phyloP scores from a whole-genome alignment of 2,329 filamentous ascomycete genomes.

The Neonectria ditissima region DNA sequence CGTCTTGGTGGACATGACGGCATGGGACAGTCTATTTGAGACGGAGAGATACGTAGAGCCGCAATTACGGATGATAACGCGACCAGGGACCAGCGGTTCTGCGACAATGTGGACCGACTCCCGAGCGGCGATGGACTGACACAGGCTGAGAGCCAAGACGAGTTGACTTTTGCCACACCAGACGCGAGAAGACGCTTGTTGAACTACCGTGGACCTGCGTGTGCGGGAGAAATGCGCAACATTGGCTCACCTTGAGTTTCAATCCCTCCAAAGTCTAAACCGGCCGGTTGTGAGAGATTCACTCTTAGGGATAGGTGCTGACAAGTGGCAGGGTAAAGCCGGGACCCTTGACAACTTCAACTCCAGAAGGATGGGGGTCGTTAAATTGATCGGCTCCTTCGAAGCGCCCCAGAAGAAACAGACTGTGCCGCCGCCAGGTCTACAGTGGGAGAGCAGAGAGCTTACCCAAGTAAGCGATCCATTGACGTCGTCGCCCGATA shows the following conservation, averaged over 20 bases:
- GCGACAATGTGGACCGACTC: conserved; percentile 21
- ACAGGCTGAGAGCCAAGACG: conserved; percentile 4
- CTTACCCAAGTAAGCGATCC: conserved; percentile 26
- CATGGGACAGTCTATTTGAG: conserved; percentile 1
- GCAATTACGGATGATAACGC: conserved; percentile 14
- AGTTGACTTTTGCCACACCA: not conserved
- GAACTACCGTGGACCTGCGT: not conserved
- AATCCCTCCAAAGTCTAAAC: not conserved
- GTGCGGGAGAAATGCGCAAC: conserved; percentile 8
- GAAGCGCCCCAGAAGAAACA: conserved; percentile 27
- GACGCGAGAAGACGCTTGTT: not conserved
- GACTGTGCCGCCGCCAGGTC: conserved; percentile 16
- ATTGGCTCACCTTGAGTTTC: conserved; percentile 11
- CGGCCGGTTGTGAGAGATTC: conserved; percentile 7
- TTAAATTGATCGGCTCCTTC: conserved; percentile 25
- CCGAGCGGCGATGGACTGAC: conserved; percentile 23
- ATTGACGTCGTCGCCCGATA: conserved; percentile 21
- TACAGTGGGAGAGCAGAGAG: conserved; percentile 3
- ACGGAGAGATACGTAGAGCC: conserved; percentile 20
- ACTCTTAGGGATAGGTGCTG: conserved; percentile 12
- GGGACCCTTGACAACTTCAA: not conserved
- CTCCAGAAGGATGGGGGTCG: conserved; percentile 9
- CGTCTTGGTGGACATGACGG: conserved; percentile 18
- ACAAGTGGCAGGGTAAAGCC: not conserved
- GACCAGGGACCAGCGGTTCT: conserved; percentile 6